Percentiles rank a stretch among this genome's conserved stretches.
Conservation (phyloP, 2,329 filamentous ascomycete genomes). For the Helotiales sp. region DNA sequence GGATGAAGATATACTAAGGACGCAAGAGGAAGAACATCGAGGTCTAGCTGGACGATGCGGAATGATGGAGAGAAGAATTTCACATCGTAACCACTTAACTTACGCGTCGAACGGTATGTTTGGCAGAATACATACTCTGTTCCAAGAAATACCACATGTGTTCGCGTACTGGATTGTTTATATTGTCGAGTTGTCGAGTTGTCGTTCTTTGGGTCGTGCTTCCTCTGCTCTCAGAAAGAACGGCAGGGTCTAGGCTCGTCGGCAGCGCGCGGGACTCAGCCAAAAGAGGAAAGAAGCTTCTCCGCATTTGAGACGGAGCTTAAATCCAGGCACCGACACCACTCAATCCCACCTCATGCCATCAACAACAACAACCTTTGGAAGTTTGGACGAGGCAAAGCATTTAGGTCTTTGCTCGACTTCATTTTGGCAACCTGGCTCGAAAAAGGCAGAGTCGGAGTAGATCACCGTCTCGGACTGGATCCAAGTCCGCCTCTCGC, state of each 20-base stretch:
- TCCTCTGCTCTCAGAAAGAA: not conserved
- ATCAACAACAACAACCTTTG: conserved; percentile 15
- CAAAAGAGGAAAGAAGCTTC: conserved; percentile 34
- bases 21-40: not conserved
- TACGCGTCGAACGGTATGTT: no score
- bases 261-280: not conserved
- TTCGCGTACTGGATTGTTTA: not conserved
- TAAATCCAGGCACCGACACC: conserved; percentile 2
- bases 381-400: conserved; percentile 3
- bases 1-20: not conserved
- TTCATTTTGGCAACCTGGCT: conserved; percentile 25
- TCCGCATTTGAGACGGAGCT: conserved; percentile 24
- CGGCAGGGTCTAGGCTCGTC: not conserved
- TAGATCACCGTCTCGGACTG: conserved; percentile 12
- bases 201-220: not conserved
- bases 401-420: conserved; percentile 15
- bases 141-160: not conserved
- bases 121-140: no score
- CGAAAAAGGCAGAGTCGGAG: conserved; percentile 10
- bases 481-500: conserved; percentile 15
- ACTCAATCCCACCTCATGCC: not conserved
- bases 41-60: not conserved
- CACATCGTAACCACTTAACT: no score
- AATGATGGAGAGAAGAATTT: not conserved
- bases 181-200: not conserved